Evolutionary conservation across 2,329 filamentous ascomycete genomes (phyloP), one percentile per base, ranked within the genome.

Genomic region (Penicillium paneum): DNA sequence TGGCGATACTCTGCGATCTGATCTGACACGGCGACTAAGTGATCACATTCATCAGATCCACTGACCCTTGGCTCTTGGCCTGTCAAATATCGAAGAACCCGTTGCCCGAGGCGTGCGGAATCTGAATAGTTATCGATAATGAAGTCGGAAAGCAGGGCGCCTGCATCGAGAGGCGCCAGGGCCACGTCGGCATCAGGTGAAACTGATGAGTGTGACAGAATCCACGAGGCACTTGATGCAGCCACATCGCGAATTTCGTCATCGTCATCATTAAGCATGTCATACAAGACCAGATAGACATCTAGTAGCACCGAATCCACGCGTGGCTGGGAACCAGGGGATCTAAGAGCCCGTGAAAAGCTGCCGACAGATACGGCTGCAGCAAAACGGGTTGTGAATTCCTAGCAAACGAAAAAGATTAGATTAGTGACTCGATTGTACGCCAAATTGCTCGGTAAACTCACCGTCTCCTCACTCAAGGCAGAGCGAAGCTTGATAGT

Each of bases 211-310:
- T 69, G 67, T 8, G 70, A 73, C 0, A 77, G 62, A 0, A 74
- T 52, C 59, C 66, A 68, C 3, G 74, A 76, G 13, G 71, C 69
- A 2, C 70, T 68, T 6, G 65, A 60, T 7, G 76, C 82, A 8
- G 86, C 87, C 1, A 82, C 70, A 32, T 87, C 82, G 41, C 93
- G 84, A 59, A 97, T 83, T 54, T 97, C 91, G 58, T 96, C 90
- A 67, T 97, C 93, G 67, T 97, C 93, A 67, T 97, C 94, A 67
- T 90, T 89, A 5, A 96, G 79, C 42, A 85, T 79, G 67, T 91
- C 86, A 71, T 94, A 92, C 1, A 93, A 75, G 3, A 86, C 78
- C 5, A 91, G 70, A 48, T 88, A 81, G 29, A 83, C 76, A 1
- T 82, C 76, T 1, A 90, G 71, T 32, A 83, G 74, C 13, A 58